Conservation (phyloP, 2,329 filamentous ascomycete genomes). For the Diaporthe batatas region DNA sequence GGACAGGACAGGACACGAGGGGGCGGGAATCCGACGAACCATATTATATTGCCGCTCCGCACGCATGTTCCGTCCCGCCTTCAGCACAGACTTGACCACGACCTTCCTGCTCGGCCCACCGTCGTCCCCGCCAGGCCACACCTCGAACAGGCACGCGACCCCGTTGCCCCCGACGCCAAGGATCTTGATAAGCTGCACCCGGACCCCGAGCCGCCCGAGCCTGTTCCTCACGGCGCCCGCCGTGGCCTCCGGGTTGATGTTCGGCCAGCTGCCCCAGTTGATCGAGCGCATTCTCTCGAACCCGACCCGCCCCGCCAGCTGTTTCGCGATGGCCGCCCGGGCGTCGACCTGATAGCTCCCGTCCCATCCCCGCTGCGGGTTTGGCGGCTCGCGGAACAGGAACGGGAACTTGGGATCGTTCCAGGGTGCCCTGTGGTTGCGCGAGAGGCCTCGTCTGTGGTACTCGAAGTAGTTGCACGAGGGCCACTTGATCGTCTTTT, state of each 20-base stretch:
- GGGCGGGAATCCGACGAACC: neutral
- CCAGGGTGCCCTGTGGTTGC: neutral
- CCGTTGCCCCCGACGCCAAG: slow-evolving; percentile 15
- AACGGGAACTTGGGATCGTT: neutral
- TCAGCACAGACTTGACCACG: slow-evolving; percentile 23
- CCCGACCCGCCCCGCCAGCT: neutral
- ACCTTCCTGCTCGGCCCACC: neutral
- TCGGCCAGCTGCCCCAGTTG: no score
- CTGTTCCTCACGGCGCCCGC: neutral
- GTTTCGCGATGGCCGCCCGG: rapidly evolving
- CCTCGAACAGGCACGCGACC: slow-evolving; percentile 1
- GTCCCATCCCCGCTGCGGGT: neutral
- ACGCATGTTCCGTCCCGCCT: neutral
- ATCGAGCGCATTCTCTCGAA: neutral
- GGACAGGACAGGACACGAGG: neutral
- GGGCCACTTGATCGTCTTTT: neutral
- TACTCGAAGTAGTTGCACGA: slow-evolving; percentile 11
- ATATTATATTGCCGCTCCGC: neutral
- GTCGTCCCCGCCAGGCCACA: neutral
- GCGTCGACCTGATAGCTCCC: neutral
- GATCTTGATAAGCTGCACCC: neutral
- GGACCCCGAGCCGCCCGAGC: neutral
- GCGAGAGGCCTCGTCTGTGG: slow-evolving; percentile 2
- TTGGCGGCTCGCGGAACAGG: neutral
- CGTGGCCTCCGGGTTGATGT: neutral